Evolutionary conservation across 2,329 filamentous ascomycete species (phyloP), one percentile per base, ranked within the genome.

Genomic region (Nemania diffusa): DNA sequence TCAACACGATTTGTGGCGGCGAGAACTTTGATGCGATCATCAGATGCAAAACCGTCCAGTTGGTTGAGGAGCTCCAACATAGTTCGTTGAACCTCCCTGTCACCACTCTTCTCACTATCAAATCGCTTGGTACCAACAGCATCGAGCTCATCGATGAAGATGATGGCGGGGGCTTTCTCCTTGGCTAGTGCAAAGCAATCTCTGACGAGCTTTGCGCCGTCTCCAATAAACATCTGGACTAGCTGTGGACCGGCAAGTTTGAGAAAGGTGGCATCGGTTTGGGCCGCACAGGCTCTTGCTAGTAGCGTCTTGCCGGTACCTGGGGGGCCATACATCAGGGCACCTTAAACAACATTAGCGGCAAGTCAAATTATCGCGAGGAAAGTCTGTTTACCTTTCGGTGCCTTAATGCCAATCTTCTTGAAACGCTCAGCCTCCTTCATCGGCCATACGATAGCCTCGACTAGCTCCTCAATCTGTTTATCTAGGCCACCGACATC

Each of bases 371-470:
- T 15, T 20, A 52, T 68, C n/a, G 72, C 37, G 34, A 40, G 62
- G 24, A 24, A 9, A 26, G 29, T 15, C 3, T 5, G 20, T 24
- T 69, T 88, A 97, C 96, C 96, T 84, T 99, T 99, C 15, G 96
- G 96, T 46, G 96, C 95, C 84, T 99, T 99, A 86, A 99, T 99
- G 74, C 96, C 96, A 77, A 99, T 97, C 87, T 97, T 98, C 88
- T 97, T 98, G 85, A 99, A 99, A 22, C 95, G 89, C 75, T 99
- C 97, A 1, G 96, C 94, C 83, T 99, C 95, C 87, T 98, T 98
- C 96, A 99, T 99, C 1, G 96, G 96, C 95, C 95, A 98, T 32
- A 99, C 96, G 57, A 99, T 96, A 63, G 96, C 96, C 84, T 99
- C 96, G 8, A 99, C 94, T 62, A 99, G 87, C 83, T 99, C 97